phyloP scores from a whole-genome alignment of 1,284 basidiomycete genomes.

The Boletellus dicymbophilus region DNA sequence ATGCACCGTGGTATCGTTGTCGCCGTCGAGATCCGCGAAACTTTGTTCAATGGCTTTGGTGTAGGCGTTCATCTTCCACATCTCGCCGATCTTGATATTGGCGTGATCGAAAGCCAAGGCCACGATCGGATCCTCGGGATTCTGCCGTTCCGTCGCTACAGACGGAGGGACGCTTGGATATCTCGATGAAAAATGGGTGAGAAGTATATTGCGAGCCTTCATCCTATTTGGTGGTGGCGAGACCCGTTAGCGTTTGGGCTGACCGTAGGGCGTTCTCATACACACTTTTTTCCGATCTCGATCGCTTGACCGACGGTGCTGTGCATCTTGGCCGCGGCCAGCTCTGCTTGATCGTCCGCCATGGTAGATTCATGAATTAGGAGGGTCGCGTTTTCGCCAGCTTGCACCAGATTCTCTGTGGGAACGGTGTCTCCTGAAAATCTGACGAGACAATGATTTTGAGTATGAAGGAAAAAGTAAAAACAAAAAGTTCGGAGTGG shows the following conservation, averaged over 20 bases:
- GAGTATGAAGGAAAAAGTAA: not conserved
- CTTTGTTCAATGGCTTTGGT: constrained; percentile 70
- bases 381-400: constrained; percentile 72
- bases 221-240: constrained; percentile 57
- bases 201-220: constrained; percentile 78
- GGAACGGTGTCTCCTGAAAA: constrained; percentile 92
- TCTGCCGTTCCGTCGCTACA: constrained; percentile 9
- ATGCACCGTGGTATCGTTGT: constrained; percentile 13
- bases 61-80: constrained; percentile 83
- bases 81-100: constrained; percentile 69
- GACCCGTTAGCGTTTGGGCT: no score
- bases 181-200: constrained; percentile 95
- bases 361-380: constrained; percentile 96
- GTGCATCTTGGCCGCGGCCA: constrained; percentile 82
- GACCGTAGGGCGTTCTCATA: no score
- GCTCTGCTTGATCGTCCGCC: constrained; percentile 72
- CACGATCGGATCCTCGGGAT: constrained; percentile 45
- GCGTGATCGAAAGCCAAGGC: constrained; percentile 85
- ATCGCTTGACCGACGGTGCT: constrained; percentile 91
- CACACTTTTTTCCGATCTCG: constrained; percentile 68
- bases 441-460: constrained; percentile 38
- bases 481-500: constrained; percentile 9
- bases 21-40: constrained; percentile 56
- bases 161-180: constrained; percentile 81
- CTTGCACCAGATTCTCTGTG: constrained; percentile 63